Base-by-base conservation (phyloP, 169 alveolate species). In the Plasmodium ovale region DNA sequence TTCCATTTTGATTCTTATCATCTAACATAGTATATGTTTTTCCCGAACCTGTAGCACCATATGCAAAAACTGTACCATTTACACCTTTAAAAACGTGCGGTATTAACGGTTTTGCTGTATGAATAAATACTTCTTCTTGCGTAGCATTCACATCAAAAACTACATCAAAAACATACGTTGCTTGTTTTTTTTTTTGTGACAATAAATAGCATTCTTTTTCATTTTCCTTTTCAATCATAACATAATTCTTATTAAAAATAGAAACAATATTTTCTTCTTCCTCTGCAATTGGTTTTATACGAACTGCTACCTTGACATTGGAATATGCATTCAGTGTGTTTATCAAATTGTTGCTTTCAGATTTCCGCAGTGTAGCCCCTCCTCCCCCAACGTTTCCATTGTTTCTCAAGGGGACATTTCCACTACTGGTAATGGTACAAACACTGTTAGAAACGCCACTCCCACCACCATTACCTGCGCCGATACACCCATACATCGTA, bases 31-130 rank as follows among this genome's bases (percentile, higher is more conserved):
- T 98, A 92, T 96, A 96, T 2, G 99, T 98, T 93, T 98, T 98
- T 2, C 99, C 99, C 0, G 99, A 97, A 2, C 99, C 99, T 1
- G 99, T 98, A 10, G 99, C 98, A n/a, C 99, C 99, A 93, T 98
- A 98, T 3, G 99, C 99, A 92, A 98, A 97, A 21, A 98, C 98
- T 0, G 99, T 97, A 4, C 98, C 96, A 87, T 97, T 97, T 39
- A 68, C 95, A 1, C 99, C 99, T 49, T 96, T 96, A 65, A 97
- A 74, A 0, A 96, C 97, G 67, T 97, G 97, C 27, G 96, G 96
- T 16, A 97, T 82, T 71, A 98, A 92, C 56, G 93, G 96, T 42
- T 92, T 64, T 4, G 98, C 96, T 23, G 99, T 97, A 49, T 94
- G 95, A 14, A 96, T 87, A 91, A 94, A 98, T 16, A 97, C 94